Base-by-base conservation (phyloP, 495 filamentous ascomycete genomes). In the Beverwykella pulmonaria region DNA sequence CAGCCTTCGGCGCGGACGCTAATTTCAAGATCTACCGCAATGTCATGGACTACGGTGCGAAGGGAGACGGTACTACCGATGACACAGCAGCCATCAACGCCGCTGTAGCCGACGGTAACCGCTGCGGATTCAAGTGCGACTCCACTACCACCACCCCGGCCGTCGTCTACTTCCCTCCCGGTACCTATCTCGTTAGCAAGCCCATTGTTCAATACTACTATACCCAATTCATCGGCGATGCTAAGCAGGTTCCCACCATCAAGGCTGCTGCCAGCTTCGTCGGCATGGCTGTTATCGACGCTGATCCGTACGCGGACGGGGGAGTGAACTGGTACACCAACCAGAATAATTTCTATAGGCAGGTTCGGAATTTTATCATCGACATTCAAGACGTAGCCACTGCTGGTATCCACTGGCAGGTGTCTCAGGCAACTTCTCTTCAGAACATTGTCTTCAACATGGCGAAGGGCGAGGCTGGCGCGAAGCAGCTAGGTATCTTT, bases 311-410 rank as follows among this genome's bases (percentile, higher is more conserved):
- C 73, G 77, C 80, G 25, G 71, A 83, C 29, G 77, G 69, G 12
- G 88, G 86, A 23, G 74, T 69, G 62, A 88, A 90, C 74, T 90
- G 88, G 86, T 97, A 88, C 78, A 92, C 88, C 68, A 96, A 96
- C 77, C 89, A 96, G 78, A 98, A 98, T 86, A 97, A 98, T 81
- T 98, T 98, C 83, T 98, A 92, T 84, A 92, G 94, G 49, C 90
- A 95, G 71, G 81, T 98, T 68, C 91, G 95, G 76, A 98, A 98
- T 80, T 90, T 98, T 70, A 83, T 92, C 71, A 88, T 98, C 75
- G 94, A 98, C 75, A 76, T 93, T 48, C 92, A 85, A 29, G 84
- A 79, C 14, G 86, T 90, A 83, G 88, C 90, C 1, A 15, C 69
- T n/a, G 56, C 78, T 41, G 92, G 91, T 78, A 95, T 98, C 61